A percentile compares a stretch with the other conserved stretches of the same genome.
Evolutionary conservation across 2,329 filamentous ascomycete species (phyloP).

Genomic region (Penicillium sp.): DNA sequence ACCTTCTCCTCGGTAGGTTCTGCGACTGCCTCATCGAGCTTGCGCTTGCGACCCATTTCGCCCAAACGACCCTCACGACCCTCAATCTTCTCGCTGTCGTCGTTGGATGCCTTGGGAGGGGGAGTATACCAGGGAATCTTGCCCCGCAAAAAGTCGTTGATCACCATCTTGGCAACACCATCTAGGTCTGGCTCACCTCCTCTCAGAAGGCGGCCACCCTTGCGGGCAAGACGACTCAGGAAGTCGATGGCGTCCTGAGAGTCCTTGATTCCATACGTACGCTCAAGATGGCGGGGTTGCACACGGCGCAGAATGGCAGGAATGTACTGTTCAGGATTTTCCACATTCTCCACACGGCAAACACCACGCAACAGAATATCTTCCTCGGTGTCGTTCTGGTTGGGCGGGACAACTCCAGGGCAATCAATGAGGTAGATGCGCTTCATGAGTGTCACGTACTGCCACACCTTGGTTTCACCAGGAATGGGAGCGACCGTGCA

Average conservation of each 20-base stretch:
- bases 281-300: constrained; percentile 80
- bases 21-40: constrained; percentile 53
- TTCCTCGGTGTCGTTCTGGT: constrained; percentile 71
- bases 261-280: constrained; percentile 82
- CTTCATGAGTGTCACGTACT: constrained; percentile 94
- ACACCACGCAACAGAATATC: constrained; percentile 88
- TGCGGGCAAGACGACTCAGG: constrained; percentile 77
- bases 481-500: constrained; percentile 91
- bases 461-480: constrained; percentile 96
- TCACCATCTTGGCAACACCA: constrained; percentile 90
- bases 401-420: constrained; percentile 90
- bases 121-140: constrained; percentile 96
- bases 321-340: constrained; percentile 95
- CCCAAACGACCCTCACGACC: constrained; percentile 73
- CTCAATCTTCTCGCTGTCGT: constrained; percentile 49
- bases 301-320: constrained; percentile 72
- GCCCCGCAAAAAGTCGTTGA: constrained; percentile 92
- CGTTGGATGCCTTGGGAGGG: constrained; percentile 57
- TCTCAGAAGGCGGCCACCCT: constrained; percentile 77
- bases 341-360: constrained; percentile 90
- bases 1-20: constrained; percentile 27
- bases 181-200: constrained; percentile 94
- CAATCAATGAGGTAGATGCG: constrained; percentile 94
- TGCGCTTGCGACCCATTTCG: constrained; percentile 75
- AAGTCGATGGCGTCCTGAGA: constrained; percentile 75